phyloP scores from a whole-genome alignment of 768 basidiomycete genomes.

The Leccinum variicolor region DNA sequence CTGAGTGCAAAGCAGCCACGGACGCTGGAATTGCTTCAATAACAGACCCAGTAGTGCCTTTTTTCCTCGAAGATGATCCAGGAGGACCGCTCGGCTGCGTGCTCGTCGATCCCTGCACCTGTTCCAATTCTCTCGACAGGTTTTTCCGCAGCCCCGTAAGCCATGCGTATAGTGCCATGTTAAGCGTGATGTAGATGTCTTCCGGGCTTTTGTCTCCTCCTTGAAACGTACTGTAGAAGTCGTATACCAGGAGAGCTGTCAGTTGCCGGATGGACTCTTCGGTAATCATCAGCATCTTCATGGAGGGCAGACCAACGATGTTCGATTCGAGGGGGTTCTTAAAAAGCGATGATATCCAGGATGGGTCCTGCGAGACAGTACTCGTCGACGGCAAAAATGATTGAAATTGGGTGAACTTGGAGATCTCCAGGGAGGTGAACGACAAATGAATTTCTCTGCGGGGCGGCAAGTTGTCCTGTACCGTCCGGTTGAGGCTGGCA shows the following conservation, averaged over 20 bases:
- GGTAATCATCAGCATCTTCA: conserved; percentile 79
- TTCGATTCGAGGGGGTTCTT: conserved; percentile 64
- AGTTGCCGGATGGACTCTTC: conserved; percentile 49
- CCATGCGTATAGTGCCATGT: conserved; percentile 80
- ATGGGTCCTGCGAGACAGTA: conserved; percentile 39
- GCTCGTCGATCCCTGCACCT: conserved; percentile 58
- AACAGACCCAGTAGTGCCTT: conserved; percentile 17
- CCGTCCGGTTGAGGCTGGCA: conserved; percentile 66
- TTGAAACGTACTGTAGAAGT: conserved; percentile 71
- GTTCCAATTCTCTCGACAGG: conserved; percentile 73
- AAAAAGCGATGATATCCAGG: conserved; percentile 61
- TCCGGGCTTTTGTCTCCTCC: conserved; percentile 54
- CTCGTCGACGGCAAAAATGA: conserved; percentile 43
- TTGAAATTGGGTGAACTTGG: conserved; percentile 62
- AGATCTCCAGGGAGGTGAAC: conserved; percentile 75
- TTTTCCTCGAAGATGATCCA: conserved; percentile 35
- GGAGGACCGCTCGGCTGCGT: conserved; percentile 37
- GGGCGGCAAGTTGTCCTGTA: conserved; percentile 47
- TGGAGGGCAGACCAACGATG: conserved; percentile 78
- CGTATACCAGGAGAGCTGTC: conserved; percentile 51
- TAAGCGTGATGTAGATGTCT: conserved; percentile 83
- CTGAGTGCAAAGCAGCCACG: conserved; percentile 1
- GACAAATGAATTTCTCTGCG: conserved; percentile 67
- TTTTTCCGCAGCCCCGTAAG: conserved; percentile 75
- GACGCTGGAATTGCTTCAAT: conserved; percentile 10